Conservation (phyloP, 106 monocot species). For the Narthecium ossifragum region DNA sequence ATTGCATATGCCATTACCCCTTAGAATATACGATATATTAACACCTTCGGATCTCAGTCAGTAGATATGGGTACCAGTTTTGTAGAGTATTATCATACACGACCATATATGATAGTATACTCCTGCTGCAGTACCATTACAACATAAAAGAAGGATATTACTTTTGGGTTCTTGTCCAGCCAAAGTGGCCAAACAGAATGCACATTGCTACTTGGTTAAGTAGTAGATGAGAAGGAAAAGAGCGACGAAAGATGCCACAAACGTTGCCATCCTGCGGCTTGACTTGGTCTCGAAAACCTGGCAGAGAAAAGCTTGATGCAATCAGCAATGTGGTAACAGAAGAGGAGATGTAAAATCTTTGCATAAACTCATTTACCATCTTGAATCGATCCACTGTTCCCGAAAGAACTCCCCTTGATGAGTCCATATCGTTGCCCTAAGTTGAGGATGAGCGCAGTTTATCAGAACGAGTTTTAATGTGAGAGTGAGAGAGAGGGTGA, state of each 20-base stretch:
- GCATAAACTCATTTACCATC: conserved; percentile 42
- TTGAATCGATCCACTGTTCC: conserved; percentile 92
- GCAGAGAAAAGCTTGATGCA: neutral
- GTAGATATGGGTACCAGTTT: no score
- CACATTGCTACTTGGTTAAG: conserved; percentile 78
- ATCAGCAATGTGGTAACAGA: neutral
- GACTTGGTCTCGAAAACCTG: conserved; percentile 96
- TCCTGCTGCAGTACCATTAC: no score
- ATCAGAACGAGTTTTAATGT: neutral
- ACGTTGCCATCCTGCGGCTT: conserved; percentile 74
- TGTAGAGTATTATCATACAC: no score
- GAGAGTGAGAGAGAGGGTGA: neutral
- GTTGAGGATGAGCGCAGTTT: neutral
- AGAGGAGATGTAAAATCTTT: neutral
- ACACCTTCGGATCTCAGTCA: no score
- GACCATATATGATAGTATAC: no score
- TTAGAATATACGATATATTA: no score
- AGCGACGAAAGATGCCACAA: conserved; percentile 76
- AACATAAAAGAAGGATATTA: no score
- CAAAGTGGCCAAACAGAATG: no score
- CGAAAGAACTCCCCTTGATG: conserved; percentile 84
- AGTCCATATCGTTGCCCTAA: conserved; percentile 93
- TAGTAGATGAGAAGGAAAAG: conserved; percentile 90
- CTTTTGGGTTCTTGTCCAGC: no score
- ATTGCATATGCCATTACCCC: no score